Conservation (phyloP, 1,284 basidiomycete genomes). For the Sporisorium iseilematis-ciliati region DNA sequence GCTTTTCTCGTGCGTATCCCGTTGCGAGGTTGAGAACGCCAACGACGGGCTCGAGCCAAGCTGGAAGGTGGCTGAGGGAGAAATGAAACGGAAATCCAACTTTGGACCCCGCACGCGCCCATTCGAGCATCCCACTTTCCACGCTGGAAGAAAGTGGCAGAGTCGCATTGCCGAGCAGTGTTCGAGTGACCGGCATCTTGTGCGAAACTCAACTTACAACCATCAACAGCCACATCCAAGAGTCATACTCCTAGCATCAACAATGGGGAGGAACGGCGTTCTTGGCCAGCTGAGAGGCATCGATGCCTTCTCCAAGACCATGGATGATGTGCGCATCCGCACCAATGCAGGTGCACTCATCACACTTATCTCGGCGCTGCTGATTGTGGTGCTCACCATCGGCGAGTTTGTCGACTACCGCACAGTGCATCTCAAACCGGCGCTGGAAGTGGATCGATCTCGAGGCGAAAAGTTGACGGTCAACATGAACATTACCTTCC, state of each 20-base stretch:
- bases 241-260: neutral
- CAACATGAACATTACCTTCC: slow-evolving; percentile 93
- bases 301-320: slow-evolving; percentile 92
- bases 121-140: slow-evolving; percentile 11
- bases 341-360: slow-evolving; percentile 72
- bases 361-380: slow-evolving; percentile 88
- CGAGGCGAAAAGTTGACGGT: slow-evolving; percentile 94
- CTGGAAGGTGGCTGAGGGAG: neutral
- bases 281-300: slow-evolving; percentile 72
- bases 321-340: slow-evolving; percentile 68
- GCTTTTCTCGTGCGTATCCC: neutral
- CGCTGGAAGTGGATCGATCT: slow-evolving; percentile 78
- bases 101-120: slow-evolving; percentile 26
- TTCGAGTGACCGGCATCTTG: neutral
- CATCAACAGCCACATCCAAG: neutral
- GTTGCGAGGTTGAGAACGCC: neutral
- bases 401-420: slow-evolving; percentile 98
- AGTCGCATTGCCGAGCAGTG: neutral
- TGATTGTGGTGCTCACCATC: slow-evolving; percentile 89
- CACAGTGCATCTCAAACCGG: slow-evolving; percentile 76
- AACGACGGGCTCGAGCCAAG: neutral
- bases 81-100: slow-evolving; percentile 1
- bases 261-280: slow-evolving; percentile 59
- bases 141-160: slow-evolving; percentile 38
- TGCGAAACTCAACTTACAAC: neutral